phyloP scores from a whole-genome alignment of 208 protist genomes.

The Novymonas esmeraldas region DNA sequence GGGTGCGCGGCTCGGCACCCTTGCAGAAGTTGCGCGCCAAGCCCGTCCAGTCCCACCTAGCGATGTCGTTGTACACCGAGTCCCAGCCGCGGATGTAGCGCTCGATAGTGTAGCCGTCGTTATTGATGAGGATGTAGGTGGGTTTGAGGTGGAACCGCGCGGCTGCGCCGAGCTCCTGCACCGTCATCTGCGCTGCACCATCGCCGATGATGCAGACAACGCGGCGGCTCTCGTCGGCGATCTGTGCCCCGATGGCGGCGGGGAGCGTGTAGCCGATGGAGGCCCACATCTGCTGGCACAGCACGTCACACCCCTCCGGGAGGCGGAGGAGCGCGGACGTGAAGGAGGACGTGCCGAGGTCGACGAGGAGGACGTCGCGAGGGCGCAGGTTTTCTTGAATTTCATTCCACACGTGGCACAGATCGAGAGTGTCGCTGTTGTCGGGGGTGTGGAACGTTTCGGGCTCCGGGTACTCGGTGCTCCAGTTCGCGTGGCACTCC shows the following conservation, averaged over 20 bases:
- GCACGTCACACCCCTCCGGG: conserved; percentile 28
- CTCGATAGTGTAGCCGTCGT: conserved; percentile 64
- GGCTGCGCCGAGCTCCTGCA: conserved; percentile 49
- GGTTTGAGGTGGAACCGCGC: conserved; percentile 28
- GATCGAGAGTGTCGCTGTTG: conserved; percentile 25
- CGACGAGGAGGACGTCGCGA: conserved; percentile 49
- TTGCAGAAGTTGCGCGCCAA: conserved; percentile 30
- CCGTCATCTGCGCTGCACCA: conserved; percentile 62
- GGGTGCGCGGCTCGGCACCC: conserved; percentile 19
- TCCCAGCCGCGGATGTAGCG: conserved; percentile 48
- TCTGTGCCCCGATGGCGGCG: conserved; percentile 49
- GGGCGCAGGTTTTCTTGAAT: conserved; percentile 41
- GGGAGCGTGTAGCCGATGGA: conserved; percentile 64
- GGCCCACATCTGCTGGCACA: conserved; percentile 49
- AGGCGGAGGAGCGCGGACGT: conserved; percentile 41
- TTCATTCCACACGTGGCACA: conserved; percentile 52
- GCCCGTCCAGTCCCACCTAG: conserved; percentile 42
- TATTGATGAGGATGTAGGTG: conserved; percentile 49
- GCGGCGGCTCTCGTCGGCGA: conserved; percentile 45
- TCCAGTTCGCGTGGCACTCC: conserved; percentile 36
- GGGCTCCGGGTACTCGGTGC: conserved; percentile 41
- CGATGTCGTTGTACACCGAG: conserved; percentile 56
- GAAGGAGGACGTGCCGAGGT: conserved; percentile 55
- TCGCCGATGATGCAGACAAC: conserved; percentile 55
- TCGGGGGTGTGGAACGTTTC: conserved; percentile 19